A percentile compares a stretch with the other conserved stretches of the same genome.
Conservation (phyloP, 2,329 filamentous ascomycete genomes). For the Paracamarosporium sp. region DNA sequence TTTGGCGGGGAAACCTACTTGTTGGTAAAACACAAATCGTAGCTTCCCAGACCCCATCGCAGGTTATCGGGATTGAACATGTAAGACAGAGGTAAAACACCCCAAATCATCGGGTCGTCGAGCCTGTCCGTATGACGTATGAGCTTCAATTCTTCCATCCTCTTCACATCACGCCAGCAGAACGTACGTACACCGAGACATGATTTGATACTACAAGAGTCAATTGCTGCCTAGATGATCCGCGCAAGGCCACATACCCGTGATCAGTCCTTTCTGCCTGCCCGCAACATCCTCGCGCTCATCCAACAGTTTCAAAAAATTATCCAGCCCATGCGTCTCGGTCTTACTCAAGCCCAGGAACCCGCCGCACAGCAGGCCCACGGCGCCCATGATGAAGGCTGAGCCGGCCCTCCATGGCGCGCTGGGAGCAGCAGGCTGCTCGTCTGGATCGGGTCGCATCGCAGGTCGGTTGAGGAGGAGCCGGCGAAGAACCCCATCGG, state of each 20-base stretch:
- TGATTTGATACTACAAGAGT: conserved; percentile 77
- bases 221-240: conserved; percentile 16
- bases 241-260: conserved; percentile 61
- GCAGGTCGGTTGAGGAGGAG: conserved; percentile 19
- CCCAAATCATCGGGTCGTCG: conserved; percentile 96
- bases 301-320: conserved; percentile 78
- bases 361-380: conserved; percentile 71
- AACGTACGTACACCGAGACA: conserved; percentile 78
- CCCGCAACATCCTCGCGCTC: conserved; percentile 69
- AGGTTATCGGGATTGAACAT: conserved; percentile 75
- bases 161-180: conserved; percentile 9
- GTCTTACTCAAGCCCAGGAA: conserved; percentile 80
- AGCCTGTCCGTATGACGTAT: conserved; percentile 62
- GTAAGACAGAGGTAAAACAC: conserved; percentile 78
- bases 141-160: conserved; percentile 21
- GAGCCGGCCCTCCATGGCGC: conserved; percentile 76
- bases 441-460: conserved; percentile 48
- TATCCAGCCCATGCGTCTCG: conserved; percentile 77
- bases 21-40: conserved; percentile 94
- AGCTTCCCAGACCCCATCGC: conserved; percentile 88
- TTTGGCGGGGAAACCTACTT: conserved; percentile 60
- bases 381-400: conserved; percentile 75
- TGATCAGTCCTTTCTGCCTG: conserved; percentile 80
- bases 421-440: conserved; percentile 61
- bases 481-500: conserved; percentile 24